Percentiles rank a stretch among this genome's conserved stretches.
These are phyloP conservation scores for Cutaneotrichosporon sp. DNA, from an alignment of 1,284 basidiomycete genomes.

Conservation along the genomic window DNA sequence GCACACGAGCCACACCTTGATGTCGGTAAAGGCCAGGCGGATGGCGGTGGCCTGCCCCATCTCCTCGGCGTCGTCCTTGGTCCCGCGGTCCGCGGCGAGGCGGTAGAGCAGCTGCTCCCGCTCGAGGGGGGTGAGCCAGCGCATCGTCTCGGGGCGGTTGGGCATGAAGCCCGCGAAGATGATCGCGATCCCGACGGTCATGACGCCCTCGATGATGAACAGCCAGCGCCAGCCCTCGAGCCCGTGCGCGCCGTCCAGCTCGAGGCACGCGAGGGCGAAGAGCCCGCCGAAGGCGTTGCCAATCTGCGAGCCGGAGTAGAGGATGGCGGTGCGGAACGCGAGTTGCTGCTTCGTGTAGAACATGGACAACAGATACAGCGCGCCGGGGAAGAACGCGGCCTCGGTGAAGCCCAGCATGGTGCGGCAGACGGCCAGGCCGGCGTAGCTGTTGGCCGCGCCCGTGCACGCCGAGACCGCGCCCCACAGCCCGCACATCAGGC, in stretches of 20 bases:
- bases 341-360: constrained; percentile 48
- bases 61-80: constrained; percentile 38
- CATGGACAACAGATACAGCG: constrained; percentile 37
- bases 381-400: constrained; percentile 46
- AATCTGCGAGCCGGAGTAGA: constrained; percentile 45
- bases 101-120: constrained; percentile 41
- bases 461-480: constrained; percentile 40
- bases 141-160: constrained; percentile 38
- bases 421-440: constrained; percentile 27
- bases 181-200: constrained; percentile 37
- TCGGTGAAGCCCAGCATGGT: constrained; percentile 39
- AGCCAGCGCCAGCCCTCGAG: constrained; percentile 47
- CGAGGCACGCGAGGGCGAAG: constrained; percentile 32
- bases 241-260: constrained; percentile 38
- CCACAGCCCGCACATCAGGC: constrained; percentile 36
- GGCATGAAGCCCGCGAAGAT: constrained; percentile 44
- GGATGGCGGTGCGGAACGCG: constrained; percentile 32
- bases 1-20: constrained; percentile 44
- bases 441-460: constrained; percentile 36
- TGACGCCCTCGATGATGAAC: constrained; percentile 38
- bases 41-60: constrained; percentile 31
- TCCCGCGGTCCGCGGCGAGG: constrained; percentile 40
- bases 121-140: constrained; percentile 41
- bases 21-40: constrained; percentile 38
- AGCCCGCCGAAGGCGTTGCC: constrained; percentile 48